Evolutionary conservation across 2,329 filamentous ascomycete genomes (phyloP).

Genomic region (Pseudocercospora eumusae): DNA sequence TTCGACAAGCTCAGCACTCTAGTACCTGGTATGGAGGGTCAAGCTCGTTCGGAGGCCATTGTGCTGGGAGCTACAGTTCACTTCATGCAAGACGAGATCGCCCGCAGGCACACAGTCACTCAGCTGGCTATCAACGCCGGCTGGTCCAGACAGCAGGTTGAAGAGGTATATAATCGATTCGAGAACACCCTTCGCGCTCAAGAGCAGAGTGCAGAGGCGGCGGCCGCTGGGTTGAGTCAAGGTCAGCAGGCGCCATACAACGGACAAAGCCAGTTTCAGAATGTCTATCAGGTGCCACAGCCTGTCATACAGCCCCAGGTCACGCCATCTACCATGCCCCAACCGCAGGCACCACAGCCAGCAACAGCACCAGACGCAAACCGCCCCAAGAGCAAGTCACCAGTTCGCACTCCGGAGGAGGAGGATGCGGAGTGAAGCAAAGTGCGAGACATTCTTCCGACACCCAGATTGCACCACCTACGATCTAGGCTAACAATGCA

Average conservation of each 20-base stretch:
- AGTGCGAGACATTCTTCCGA: not conserved
- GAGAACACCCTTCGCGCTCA: conserved; percentile 18
- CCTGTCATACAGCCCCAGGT: not conserved
- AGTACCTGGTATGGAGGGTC: conserved; percentile 78
- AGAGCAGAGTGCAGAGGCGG: conserved; percentile 1
- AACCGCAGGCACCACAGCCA: not conserved
- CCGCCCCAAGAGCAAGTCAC: conserved; percentile 1
- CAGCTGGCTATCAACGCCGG: conserved; percentile 37
- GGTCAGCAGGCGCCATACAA: not conserved
- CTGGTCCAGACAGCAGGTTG: conserved; percentile 20
- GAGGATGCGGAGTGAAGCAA: not conserved
- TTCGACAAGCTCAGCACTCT: conserved; percentile 80
- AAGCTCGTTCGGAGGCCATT: conserved; percentile 80
- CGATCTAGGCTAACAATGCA: not conserved
- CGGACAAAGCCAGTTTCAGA: conserved; percentile 6
- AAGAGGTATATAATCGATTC: conserved; percentile 20
- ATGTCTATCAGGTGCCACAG: not conserved
- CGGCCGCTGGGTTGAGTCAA: not conserved
- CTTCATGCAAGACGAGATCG: conserved; percentile 47
- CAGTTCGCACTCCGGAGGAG: not conserved
- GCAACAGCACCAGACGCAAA: not conserved
- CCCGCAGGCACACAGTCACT: conserved; percentile 41
- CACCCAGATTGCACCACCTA: not conserved
- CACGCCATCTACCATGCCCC: not conserved
- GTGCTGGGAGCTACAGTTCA: conserved; percentile 65